phyloP scores from a whole-genome alignment of 2,329 filamentous ascomycete species.

The Boeremia lycopersici region DNA sequence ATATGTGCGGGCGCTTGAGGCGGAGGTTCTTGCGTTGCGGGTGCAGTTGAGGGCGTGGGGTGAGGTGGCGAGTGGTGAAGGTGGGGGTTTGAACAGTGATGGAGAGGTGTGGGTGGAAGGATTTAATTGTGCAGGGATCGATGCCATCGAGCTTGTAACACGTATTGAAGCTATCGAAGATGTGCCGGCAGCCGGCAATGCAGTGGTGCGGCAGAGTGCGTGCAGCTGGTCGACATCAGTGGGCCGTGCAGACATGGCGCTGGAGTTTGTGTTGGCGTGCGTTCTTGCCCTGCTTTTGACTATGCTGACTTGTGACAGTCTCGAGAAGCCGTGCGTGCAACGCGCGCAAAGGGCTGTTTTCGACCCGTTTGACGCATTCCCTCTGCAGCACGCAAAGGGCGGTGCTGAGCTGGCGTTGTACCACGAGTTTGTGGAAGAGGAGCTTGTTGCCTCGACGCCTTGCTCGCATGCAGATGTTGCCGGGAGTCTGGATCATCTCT shows the following conservation, averaged over 20 bases:
- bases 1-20: slow-evolving; percentile 33
- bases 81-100: background rate
- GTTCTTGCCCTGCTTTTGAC: slow-evolving; percentile 4
- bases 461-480: background rate
- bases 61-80: slow-evolving; percentile 1
- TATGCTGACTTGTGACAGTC: slow-evolving; percentile 24
- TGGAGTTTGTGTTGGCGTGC: slow-evolving; percentile 46
- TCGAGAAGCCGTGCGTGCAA: slow-evolving; percentile 44
- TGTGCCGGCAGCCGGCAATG: background rate
- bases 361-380: slow-evolving; percentile 4
- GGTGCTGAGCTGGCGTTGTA: background rate
- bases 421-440: background rate
- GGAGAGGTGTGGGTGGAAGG: background rate
- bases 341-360: slow-evolving; percentile 28
- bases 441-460: background rate
- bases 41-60: slow-evolving; percentile 22
- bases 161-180: too few species aligned
- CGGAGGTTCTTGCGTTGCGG: slow-evolving; percentile 31
- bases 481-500: slow-evolving; percentile 26
- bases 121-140: background rate
- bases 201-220: background rate
- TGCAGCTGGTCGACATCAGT: slow-evolving; percentile 1
- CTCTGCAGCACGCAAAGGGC: background rate
- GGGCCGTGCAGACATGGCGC: slow-evolving; percentile 24
- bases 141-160: background rate